Evolutionary conservation across 768 basidiomycete species (phyloP).

Genomic region (Coprinopsis sp.): DNA sequence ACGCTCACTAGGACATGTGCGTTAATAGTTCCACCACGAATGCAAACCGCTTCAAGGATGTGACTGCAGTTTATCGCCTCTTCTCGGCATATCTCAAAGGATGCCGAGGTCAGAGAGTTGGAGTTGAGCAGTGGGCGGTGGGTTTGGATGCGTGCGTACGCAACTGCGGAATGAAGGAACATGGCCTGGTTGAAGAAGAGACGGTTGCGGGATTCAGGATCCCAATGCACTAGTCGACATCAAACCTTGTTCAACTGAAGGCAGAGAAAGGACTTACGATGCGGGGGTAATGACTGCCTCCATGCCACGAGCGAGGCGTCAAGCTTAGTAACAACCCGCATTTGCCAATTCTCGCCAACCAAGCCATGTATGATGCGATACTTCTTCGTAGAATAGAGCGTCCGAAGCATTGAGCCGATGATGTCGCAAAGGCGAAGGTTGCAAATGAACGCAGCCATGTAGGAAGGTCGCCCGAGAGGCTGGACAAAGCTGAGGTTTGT

Average conservation of each 20-base stretch:
- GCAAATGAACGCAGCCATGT: constrained; percentile 47
- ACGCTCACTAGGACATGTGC: constrained; percentile 25
- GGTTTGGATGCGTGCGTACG: constrained; percentile 56
- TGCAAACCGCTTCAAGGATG: constrained; percentile 51
- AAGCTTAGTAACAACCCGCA: constrained; percentile 51
- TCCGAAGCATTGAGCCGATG: constrained; percentile 53
- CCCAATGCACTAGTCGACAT: constrained; percentile 28
- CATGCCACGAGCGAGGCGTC: constrained; percentile 58
- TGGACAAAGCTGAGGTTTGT: constrained; percentile 52
- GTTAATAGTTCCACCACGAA: constrained; percentile 22
- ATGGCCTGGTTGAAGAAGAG: constrained; percentile 50
- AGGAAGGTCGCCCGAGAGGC: constrained; percentile 53
- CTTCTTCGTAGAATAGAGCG: constrained; percentile 42
- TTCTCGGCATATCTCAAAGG: constrained; percentile 63
- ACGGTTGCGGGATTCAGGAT: constrained; percentile 26
- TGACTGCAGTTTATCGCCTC: constrained; percentile 69
- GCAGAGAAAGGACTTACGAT: constrained; percentile 30
- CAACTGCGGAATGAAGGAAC: constrained; percentile 33
- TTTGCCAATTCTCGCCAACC: constrained; percentile 52
- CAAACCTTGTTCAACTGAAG: background rate
- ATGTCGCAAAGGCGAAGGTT: constrained; percentile 55
- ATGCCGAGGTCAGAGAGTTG: constrained; percentile 44
- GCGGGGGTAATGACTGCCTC: constrained; percentile 53
- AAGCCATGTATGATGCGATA: constrained; percentile 32
- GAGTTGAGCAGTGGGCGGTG: constrained; percentile 63